Conservation (phyloP, 192 early-diverging fungal genomes). For the Coemansia sp. region DNA sequence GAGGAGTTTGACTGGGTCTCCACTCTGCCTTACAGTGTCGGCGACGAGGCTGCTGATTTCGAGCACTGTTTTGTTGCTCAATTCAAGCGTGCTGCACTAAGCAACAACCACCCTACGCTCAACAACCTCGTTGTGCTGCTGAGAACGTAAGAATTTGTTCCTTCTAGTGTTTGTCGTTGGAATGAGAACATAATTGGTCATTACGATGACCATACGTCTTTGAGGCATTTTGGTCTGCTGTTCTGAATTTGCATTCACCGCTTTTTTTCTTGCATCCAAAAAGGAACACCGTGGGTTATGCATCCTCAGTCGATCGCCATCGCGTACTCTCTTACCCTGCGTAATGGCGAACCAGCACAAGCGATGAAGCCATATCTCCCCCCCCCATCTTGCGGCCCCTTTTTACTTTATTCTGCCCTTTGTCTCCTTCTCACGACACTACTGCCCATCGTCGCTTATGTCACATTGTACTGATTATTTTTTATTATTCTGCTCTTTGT, state of each 20-base stretch:
- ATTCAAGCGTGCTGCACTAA: conserved; percentile 36
- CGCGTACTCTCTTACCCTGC: not conserved
- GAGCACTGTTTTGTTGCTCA: conserved; percentile 35
- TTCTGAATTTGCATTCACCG: not conserved
- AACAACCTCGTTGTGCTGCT: conserved; percentile 10
- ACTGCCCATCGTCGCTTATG: not conserved
- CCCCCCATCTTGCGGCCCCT: not conserved
- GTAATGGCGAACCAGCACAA: not conserved
- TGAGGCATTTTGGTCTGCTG: not conserved
- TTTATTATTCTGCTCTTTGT: not conserved
- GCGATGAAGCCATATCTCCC: not conserved
- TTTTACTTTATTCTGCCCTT: not conserved
- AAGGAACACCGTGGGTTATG: not conserved
- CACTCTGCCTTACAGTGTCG: conserved; percentile 44
- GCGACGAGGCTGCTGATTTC: conserved; percentile 42
- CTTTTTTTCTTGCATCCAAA: not conserved
- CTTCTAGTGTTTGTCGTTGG: not conserved
- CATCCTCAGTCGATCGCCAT: no score
- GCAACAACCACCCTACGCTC: conserved; percentile 29
- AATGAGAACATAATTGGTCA: no score
- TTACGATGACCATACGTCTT: no score
- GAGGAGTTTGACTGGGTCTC: conserved; percentile 49
- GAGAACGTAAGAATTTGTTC: not conserved
- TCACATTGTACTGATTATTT: conserved; percentile 1
- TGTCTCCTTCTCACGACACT: conserved; percentile 3